A percentile compares a stretch with the other conserved stretches of the same genome.
Evolutionary conservation across 305 asterid species (phyloP).

Genomic region (Petunia hybrid): DNA sequence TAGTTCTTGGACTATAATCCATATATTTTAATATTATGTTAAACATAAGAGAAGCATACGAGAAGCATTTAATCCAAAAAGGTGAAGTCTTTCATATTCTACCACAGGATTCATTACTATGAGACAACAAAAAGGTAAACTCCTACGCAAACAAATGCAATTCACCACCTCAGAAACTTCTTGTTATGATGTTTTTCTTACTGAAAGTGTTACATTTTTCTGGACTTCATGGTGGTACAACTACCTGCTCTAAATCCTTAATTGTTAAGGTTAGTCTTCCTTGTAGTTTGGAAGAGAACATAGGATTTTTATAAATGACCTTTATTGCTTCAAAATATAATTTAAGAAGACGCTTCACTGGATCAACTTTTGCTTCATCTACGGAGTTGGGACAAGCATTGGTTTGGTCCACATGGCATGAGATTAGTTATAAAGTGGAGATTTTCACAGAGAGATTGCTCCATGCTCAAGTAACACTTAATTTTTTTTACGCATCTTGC

Average conservation of each 20-base stretch:
- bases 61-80: no score
- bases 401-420: neutral
- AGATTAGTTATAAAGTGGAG: neutral
- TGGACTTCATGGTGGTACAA: constrained; percentile 9
- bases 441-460: neutral
- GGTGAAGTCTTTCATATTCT: no score
- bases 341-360: neutral
- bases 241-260: constrained; percentile 8
- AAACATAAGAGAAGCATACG: no score
- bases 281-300: neutral
- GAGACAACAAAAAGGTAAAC: no score
- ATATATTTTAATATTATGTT: no score
- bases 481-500: neutral
- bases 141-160: no score
- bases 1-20: no score
- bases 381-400: neutral
- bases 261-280: neutral
- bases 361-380: neutral
- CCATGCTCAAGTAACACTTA: neutral
- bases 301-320: neutral
- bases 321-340: neutral
- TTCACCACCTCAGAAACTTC: neutral
- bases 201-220: neutral
- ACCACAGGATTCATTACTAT: no score
- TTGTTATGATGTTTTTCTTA: neutral